Base-by-base conservation (phyloP, 2,329 filamentous ascomycete genomes). In the Claviceps fusiformis region DNA sequence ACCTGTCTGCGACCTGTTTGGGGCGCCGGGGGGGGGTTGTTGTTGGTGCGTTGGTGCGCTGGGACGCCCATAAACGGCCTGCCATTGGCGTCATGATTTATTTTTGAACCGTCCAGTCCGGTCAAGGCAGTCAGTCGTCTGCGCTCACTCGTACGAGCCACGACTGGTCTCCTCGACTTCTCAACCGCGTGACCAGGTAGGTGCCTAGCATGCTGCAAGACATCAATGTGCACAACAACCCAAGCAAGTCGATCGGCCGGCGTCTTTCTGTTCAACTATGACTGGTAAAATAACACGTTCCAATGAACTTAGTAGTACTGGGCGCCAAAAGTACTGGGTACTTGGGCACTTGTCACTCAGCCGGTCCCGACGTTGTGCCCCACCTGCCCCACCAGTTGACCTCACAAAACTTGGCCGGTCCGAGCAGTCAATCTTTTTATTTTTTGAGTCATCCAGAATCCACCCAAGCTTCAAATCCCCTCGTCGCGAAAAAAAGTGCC, bases 401-500 rank as follows among this genome's bases (percentile, higher is more conserved):
- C 35, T 47, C 54, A 41, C 39, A 55, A 55, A 55, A 54, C 11
- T 47, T 19, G 24, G n/a, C 19, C 48, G 24, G 13, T 27, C 15
- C 13, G 49, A 17, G 13, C 24, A 31, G 17, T 35, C 29, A 19
- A 31, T 5, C 47, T 13, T 46, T 51, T 29, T 46, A 24, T 52
- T 52, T 49, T 41, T 27, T 37, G 54, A 56, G 50, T 53, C 50
- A 56, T 46, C 31, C 31, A 45, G 6, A 46, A 29, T 3, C 24
- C 45, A 17, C 33, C 33, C 43, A 7, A 41, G 29, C 46, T 44
- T 37, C 35, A 9, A 54, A 43, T 13, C 39, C 37, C 55, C 51
- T 54, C 31, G 55, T 56, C 55, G 52, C 58, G 17, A 41, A 41
- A 39, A 41, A 39, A 54, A 29, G 27, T 29, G 6, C 52, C 43